Conservation (phyloP, 768 basidiomycete species). For the Suillus brevipes region DNA sequence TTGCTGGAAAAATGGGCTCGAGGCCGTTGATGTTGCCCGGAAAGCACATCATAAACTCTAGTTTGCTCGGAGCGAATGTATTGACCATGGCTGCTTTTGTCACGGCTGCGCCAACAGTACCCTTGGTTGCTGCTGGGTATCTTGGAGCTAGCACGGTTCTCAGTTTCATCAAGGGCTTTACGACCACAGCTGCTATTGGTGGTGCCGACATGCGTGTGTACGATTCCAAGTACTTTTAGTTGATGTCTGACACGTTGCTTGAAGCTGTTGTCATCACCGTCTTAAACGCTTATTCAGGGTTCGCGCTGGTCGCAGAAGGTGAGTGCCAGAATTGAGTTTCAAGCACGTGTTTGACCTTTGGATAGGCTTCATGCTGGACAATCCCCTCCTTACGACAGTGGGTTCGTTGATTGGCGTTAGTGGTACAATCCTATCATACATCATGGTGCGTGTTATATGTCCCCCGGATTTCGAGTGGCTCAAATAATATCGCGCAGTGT, state of each 20-base stretch:
- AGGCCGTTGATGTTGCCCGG: conserved; percentile 72
- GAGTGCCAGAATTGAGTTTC: not conserved
- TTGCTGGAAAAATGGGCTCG: conserved; percentile 80
- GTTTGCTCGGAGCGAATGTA: conserved; percentile 71
- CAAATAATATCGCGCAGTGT: conserved; percentile 49
- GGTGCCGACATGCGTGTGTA: conserved; percentile 90
- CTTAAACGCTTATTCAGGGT: conserved; percentile 87
- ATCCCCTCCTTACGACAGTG: conserved; percentile 78
- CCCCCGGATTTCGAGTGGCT: not conserved
- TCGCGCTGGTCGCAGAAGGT: conserved; percentile 89
- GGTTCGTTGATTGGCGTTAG: conserved; percentile 89
- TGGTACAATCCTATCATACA: conserved; percentile 88
- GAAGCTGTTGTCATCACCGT: conserved; percentile 89
- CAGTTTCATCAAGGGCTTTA: conserved; percentile 85
- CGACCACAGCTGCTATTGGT: conserved; percentile 88
- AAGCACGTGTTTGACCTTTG: not conserved
- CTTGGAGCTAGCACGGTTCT: conserved; percentile 70
- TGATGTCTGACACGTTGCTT: conserved; percentile 10
- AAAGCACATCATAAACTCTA: conserved; percentile 72
- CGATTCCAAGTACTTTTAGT: conserved; percentile 8
- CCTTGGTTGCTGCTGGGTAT: conserved; percentile 75
- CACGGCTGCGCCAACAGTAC: conserved; percentile 64
- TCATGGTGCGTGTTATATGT: conserved; percentile 62
- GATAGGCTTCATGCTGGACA: conserved; percentile 84
- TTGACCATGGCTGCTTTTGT: conserved; percentile 79